Conservation (phyloP, 2,329 filamentous ascomycete genomes). For the Colletotrichum sp. region DNA sequence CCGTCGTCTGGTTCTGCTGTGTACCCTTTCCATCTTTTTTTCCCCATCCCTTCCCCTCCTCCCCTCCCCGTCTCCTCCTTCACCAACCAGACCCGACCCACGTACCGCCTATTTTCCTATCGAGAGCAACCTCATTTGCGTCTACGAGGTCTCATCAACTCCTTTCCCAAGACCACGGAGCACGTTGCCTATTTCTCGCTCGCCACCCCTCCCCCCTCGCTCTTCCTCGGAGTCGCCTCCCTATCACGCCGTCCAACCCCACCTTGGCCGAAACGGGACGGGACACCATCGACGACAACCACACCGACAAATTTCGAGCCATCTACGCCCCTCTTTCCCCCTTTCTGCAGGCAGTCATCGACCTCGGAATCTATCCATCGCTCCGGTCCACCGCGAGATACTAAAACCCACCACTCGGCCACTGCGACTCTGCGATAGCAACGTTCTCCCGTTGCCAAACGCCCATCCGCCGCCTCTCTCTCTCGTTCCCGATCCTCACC, state of each 20-base stretch:
- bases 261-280: slow-evolving; percentile 21
- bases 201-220: slow-evolving; percentile 6
- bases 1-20: background rate
- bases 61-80: background rate
- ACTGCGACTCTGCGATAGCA: background rate
- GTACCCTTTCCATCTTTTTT: background rate
- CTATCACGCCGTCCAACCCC: slow-evolving; percentile 17
- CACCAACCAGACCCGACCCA: slow-evolving; percentile 13
- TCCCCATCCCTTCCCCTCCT: background rate
- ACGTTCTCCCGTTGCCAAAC: background rate
- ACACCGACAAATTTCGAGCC: slow-evolving; percentile 20
- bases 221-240: slow-evolving; percentile 16
- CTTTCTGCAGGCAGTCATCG: slow-evolving; percentile 10
- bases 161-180: slow-evolving; percentile 12
- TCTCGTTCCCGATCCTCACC: background rate
- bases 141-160: slow-evolving; percentile 11
- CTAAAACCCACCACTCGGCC: background rate
- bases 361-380: background rate
- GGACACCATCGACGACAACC: slow-evolving; percentile 17
- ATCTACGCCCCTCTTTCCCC: slow-evolving; percentile 12
- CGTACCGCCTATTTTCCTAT: background rate
- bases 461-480: background rate
- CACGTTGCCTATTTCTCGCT: slow-evolving; percentile 14
- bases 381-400: background rate
- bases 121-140: slow-evolving; percentile 13